Evolutionary conservation across 352 stramenopile species (phyloP).

Genomic region (Achlya hypogyna): DNA sequence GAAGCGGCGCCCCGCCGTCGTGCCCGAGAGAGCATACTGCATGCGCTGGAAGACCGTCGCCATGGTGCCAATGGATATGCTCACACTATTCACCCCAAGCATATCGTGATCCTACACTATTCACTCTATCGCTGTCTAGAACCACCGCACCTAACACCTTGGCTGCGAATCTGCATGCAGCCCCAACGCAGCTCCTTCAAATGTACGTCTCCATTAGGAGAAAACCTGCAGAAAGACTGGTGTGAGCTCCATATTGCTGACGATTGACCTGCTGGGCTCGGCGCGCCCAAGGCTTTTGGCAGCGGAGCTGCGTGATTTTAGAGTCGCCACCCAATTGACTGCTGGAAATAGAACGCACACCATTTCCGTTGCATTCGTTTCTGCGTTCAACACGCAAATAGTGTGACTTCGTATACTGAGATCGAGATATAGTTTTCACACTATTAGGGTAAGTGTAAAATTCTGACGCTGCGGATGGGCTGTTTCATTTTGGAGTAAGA

Average conservation of each 20-base stretch:
- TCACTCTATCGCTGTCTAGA: too few relatives aligned
- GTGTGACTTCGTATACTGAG: background rate
- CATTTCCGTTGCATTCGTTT: background rate
- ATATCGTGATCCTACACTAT: too few relatives aligned
- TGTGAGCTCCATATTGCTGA: too few relatives aligned
- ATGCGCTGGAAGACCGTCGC: constrained; percentile 57
- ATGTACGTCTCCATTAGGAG: too few relatives aligned
- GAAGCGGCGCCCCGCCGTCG: constrained; percentile 69
- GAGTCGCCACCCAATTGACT: background rate
- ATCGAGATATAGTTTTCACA: too few relatives aligned
- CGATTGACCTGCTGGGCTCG: background rate
- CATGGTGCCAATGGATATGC: constrained; percentile 29
- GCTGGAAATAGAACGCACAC: background rate
- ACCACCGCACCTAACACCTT: too few relatives aligned
- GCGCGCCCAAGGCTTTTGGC: background rate
- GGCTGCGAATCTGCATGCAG: too few relatives aligned
- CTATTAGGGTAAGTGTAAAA: too few relatives aligned
- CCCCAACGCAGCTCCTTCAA: too few relatives aligned
- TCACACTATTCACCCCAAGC: background rate
- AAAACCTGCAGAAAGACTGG: too few relatives aligned
- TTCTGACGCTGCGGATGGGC: background rate
- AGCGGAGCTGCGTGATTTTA: background rate
- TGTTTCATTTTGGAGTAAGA: constrained; percentile 17
- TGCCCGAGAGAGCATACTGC: constrained; percentile 67
- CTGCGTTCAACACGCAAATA: background rate